Conservation (phyloP, 2,329 filamentous ascomycete genomes). For the Botrytis cinerea region DNA sequence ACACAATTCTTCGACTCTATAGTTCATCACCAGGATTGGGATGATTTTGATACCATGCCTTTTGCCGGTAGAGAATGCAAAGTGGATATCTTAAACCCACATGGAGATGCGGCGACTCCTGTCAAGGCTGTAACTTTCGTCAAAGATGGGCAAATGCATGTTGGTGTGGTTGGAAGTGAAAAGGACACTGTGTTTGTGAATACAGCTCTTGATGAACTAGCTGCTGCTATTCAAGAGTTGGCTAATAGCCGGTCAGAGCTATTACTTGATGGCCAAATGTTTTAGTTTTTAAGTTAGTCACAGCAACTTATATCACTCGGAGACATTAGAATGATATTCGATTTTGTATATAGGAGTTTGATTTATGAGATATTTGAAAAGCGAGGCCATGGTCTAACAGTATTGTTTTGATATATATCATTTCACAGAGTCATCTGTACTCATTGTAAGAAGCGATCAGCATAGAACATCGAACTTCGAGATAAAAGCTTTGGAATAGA, state of each 20-base stretch:
- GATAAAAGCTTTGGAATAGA: neutral
- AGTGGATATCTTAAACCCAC: constrained; percentile 43
- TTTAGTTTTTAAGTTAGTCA: neutral
- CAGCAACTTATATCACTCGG: neutral
- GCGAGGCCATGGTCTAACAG: neutral
- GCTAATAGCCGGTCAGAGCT: constrained; percentile 15
- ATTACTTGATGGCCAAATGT: constrained; percentile 27
- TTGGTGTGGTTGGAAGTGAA: constrained; percentile 50
- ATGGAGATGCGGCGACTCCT: constrained; percentile 46
- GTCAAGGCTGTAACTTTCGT: constrained; percentile 51
- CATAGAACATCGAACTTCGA: neutral
- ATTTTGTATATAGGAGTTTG: neutral
- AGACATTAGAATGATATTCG: neutral
- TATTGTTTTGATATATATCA: no score
- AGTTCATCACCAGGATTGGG: constrained; percentile 44
- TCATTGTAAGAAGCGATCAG: neutral
- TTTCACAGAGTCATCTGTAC: neutral
- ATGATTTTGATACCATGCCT: constrained; percentile 48
- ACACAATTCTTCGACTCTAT: constrained; percentile 41
- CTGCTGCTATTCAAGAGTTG: constrained; percentile 32
- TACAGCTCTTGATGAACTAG: constrained; percentile 42
- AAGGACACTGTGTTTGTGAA: constrained; percentile 44
- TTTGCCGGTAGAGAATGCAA: constrained; percentile 41
- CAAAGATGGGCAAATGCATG: constrained; percentile 44
- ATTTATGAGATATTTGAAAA: neutral